Base-by-base conservation (phyloP, 1,284 basidiomycete species). In the Moniliella sp. region DNA sequence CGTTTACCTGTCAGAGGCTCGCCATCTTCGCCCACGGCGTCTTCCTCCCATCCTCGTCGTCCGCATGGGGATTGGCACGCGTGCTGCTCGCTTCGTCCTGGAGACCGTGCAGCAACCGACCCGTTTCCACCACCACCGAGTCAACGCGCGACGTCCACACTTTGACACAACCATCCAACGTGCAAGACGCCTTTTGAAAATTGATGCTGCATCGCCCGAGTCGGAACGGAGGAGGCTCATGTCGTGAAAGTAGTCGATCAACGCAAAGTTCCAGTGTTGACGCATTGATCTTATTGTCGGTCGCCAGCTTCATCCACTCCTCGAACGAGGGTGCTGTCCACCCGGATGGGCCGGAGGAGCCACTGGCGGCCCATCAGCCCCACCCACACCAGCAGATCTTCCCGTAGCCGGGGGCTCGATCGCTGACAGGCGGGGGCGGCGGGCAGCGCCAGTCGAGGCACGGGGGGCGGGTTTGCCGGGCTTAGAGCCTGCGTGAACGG, bases 261-360 rank as follows among this genome's bases (percentile, higher is more conserved):
- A 71, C 2, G 84, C 84, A 53, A 94, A 83, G 50, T 77, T 81
- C 91, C 91, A 99, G 88, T 88, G 61, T 99, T 99, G 27, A 75
- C 75, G 1, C 76, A 43, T 88, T 99, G 66, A 99, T 94, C 88
- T 97, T 99, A 62, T 94, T 94, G 61, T 94, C 91, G 4, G 88
- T 94, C 1, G 86, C 86, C 74, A 97, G 78, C 67, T 94, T 97
- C 88, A 99, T 97, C 88, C 91, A 97, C 60, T 97, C 84, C 60
- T 97, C 88, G 31, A 58, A 58, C 37, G 45, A 52, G 33, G n/a
- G 56, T 57, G 9, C 38, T 51, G 40, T 58, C 53, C 14, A 58
- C 55, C 11, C 30, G 28, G 18, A 35, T 30, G 16, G 23, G n/a
- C n/a, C n/a, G n/a, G n/a, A n/a, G n/a, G n/a, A n/a, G n/a, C n/a